Conservation (phyloP, 2,329 filamentous ascomycete genomes). For the Diaporthe citri region DNA sequence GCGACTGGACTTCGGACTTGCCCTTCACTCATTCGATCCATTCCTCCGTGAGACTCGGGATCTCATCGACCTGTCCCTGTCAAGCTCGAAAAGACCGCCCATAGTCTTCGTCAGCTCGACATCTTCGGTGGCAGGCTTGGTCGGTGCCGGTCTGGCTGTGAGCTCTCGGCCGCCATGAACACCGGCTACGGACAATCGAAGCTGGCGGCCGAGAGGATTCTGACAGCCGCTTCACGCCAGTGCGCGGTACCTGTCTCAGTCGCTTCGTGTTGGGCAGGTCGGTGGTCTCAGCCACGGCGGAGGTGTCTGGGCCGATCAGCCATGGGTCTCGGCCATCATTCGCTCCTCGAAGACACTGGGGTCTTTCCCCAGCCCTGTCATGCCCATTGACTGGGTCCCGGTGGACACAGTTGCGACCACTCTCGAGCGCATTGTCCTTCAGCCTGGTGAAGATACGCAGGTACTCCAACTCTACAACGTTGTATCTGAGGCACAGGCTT, state of each 20-base stretch:
- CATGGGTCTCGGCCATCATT: slow-evolving; percentile 44
- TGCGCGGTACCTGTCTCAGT: slow-evolving; percentile 41
- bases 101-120: slow-evolving; percentile 29
- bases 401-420: slow-evolving; percentile 38
- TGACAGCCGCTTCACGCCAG: slow-evolving; percentile 29
- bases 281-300: slow-evolving; percentile 37
- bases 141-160: not conserved
- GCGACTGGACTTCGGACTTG: slow-evolving; percentile 44
- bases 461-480: slow-evolving; percentile 4
- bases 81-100: slow-evolving; percentile 12
- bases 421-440: not conserved
- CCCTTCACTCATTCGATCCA: slow-evolving; percentile 42
- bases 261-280: slow-evolving; percentile 42
- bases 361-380: slow-evolving; percentile 35
- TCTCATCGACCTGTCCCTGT: slow-evolving; percentile 40
- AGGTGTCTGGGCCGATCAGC: slow-evolving; percentile 42
- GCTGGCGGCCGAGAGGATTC: slow-evolving; percentile 42
- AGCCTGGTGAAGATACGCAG: not conserved
- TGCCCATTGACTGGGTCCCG: slow-evolving; percentile 41
- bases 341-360: slow-evolving; percentile 39
- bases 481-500: not conserved
- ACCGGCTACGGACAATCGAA: slow-evolving; percentile 46
- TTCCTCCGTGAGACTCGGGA: slow-evolving; percentile 40
- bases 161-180: slow-evolving; percentile 25
- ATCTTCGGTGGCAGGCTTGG: slow-evolving; percentile 18